Conservation (phyloP, 257 asterid genomes). For the Solanum clarkiae region DNA sequence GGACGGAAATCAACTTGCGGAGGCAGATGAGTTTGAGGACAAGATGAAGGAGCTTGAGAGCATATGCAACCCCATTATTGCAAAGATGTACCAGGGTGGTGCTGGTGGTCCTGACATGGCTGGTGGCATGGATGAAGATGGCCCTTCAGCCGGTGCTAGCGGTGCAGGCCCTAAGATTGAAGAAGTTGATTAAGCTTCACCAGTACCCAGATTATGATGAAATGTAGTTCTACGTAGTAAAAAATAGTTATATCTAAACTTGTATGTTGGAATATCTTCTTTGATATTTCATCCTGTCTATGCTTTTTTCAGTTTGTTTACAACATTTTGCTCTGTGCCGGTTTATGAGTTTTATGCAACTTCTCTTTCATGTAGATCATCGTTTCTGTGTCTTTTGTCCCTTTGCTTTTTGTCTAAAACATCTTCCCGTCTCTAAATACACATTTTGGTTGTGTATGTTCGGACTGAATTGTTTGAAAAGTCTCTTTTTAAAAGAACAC, state of each 20-base stretch:
- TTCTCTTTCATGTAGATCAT: not conserved
- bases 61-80: slow-evolving; percentile 23
- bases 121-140: slow-evolving; percentile 23
- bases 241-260: not conserved
- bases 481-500: not conserved
- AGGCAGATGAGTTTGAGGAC: slow-evolving; percentile 22
- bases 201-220: not conserved
- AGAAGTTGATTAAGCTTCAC: slow-evolving; percentile 14
- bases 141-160: slow-evolving; percentile 4
- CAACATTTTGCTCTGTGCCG: not conserved
- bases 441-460: no score
- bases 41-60: slow-evolving; percentile 28
- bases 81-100: slow-evolving; percentile 21
- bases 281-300: not conserved
- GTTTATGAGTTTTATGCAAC: not conserved
- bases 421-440: not conserved
- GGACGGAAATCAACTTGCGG: slow-evolving; percentile 20
- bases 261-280: not conserved
- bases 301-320: not conserved
- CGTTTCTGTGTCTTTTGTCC: not conserved
- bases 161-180: slow-evolving; percentile 29
- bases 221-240: not conserved
- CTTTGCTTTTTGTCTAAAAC: not conserved
- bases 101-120: slow-evolving; percentile 12
- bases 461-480: no score